Base-by-base conservation (phyloP, 441 rosid genomes). In the Gossypium davidsonii region DNA sequence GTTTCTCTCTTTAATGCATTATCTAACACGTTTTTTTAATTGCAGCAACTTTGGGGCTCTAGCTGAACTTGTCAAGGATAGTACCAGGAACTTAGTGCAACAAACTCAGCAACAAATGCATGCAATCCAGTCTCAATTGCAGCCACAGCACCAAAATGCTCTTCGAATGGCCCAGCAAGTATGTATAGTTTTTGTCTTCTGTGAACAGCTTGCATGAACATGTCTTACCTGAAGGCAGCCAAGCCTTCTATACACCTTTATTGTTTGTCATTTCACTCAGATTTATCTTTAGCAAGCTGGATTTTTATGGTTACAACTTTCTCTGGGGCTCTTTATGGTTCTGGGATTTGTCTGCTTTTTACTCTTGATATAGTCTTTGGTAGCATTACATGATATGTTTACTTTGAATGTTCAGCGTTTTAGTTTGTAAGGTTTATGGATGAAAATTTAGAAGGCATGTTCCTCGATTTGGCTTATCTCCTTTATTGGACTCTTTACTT, bases 11-110 rank as follows among this genome's bases (percentile, higher is more conserved):
- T 39, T 10, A 3, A 23, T 73, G 15, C 53, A 20, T 52, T 6
- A 31, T 15, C 44, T 55, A 66, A 73, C 44, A 37, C 12, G 20
- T 73, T 42, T 21, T 71, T 34, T 64, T 61, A 42, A 58, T 46
- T 17, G 15, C 74, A 90, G 97, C 78, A 88, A 86, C 79, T 78
- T 90, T 75, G 92, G 87, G 70, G 42, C 63, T 75, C 84, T 94
- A 73, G 85, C 85, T 59, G 95, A 90, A 80, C 89, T 90, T 83
- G 87, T 93, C 20, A 94, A 88, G 81, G 92, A 90, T 68, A 83
- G 85, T 48, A 83, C 85, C 2, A 83, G 87, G 85, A 84, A 68
- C 70, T 20, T 78, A 58, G 76, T 77, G 69, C 90, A 85, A 61
- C 89, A 78, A 75, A 79, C 83, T 60, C 98, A 81, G 77, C 91